These are phyloP conservation scores for Amphirosellinia nigrospora DNA, from an alignment of 495 filamentous ascomycete species.

Conservation along the genomic window DNA sequence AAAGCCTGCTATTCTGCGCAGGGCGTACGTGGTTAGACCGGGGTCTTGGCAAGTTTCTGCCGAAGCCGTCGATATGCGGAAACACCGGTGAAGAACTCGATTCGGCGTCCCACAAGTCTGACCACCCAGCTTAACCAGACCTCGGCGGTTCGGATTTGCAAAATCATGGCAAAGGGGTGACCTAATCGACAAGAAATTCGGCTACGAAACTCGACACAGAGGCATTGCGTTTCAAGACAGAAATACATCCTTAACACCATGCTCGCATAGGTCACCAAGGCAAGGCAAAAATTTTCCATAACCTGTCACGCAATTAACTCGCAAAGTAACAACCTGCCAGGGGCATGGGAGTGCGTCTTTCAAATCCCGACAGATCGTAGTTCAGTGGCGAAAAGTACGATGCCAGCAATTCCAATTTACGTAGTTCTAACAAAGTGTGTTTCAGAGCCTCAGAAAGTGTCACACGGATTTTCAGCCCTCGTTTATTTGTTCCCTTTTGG, in stretches of 20 bases:
- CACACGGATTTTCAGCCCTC: too few species aligned
- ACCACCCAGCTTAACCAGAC: slow-evolving; percentile 7
- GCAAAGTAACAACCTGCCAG: background rate
- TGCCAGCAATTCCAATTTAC: background rate
- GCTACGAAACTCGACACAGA: background rate
- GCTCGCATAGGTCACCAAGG: background rate
- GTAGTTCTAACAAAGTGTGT: background rate
- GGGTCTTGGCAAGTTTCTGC: slow-evolving; percentile 1
- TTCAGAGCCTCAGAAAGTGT: background rate
- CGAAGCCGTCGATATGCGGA: slow-evolving; percentile 9
- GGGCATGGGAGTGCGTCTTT: background rate
- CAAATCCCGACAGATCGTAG: slow-evolving; percentile 2
- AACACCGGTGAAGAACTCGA: background rate
- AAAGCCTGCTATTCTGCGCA: background rate
- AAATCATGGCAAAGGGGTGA: background rate
- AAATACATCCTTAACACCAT: background rate
- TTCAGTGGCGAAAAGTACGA: background rate
- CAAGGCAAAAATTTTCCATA: background rate
- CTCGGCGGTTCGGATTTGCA: background rate
- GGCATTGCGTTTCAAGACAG: background rate
- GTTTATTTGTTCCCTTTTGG: too few species aligned
- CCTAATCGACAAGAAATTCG: background rate
- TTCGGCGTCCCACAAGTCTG: slow-evolving; percentile 14
- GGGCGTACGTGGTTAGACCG: background rate
- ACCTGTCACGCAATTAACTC: background rate